phyloP scores from a whole-genome alignment of 177 flowering plant genomes.

The Vitis hybrid region DNA sequence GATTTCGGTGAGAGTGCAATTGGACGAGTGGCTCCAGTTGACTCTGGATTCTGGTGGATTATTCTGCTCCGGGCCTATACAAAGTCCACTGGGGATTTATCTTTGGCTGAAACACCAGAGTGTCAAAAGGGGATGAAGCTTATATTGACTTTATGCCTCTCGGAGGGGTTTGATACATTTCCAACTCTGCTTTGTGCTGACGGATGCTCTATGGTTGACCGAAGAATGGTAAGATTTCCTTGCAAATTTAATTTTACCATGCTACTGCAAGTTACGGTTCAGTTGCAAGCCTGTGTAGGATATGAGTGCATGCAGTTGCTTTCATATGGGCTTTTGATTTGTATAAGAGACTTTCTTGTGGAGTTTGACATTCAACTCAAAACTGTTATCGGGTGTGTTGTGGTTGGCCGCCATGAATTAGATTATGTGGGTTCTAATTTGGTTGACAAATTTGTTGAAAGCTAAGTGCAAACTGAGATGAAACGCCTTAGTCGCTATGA shows the following conservation, averaged over 20 bases:
- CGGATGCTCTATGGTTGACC: constrained; percentile 53
- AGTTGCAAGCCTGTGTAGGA: no score
- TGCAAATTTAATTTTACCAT: neutral
- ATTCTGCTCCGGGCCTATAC: constrained; percentile 49
- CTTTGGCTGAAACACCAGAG: constrained; percentile 44
- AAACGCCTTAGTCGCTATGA: no score
- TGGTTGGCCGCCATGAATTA: no score
- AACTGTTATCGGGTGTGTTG: no score
- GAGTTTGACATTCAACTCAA: no score
- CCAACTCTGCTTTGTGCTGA: constrained; percentile 51
- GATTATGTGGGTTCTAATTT: no score
- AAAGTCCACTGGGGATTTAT: constrained; percentile 47
- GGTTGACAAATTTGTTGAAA: no score
- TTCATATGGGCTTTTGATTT: no score
- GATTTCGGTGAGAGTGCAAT: constrained; percentile 57
- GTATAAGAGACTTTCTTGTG: no score
- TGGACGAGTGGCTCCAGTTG: constrained; percentile 54
- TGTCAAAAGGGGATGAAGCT: constrained; percentile 53
- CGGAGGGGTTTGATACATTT: constrained; percentile 53
- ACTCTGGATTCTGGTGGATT: constrained; percentile 58
- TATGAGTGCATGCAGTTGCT: no score
- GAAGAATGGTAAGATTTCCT: constrained; percentile 40
- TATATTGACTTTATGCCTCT: constrained; percentile 40
- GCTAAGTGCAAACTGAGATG: no score
- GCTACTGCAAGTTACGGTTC: no score